These are phyloP conservation scores for Tetrahymena thermophila DNA, from an alignment of 73 alveolate species.

Conservation along the genomic window DNA sequence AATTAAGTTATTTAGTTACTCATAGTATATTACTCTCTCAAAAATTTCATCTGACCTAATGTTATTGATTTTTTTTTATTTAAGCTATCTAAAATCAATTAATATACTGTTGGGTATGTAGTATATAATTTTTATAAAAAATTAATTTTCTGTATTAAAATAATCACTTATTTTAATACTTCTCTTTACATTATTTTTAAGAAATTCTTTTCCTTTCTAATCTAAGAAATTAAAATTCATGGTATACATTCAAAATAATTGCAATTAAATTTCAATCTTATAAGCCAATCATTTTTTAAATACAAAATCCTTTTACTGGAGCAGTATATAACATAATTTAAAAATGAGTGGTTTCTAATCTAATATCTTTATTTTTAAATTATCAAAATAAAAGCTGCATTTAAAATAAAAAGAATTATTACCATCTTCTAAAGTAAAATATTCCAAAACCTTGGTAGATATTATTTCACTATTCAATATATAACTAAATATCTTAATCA, in stretches of 20 bases:
- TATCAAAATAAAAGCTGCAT: not conserved
- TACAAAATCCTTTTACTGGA: not conserved
- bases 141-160: too few species aligned
- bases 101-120: not conserved
- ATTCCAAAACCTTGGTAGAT: too few species aligned
- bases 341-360: not conserved
- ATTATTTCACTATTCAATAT: too few species aligned
- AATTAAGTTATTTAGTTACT: too few species aligned
- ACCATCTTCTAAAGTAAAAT: too few species aligned
- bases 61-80: too few species aligned
- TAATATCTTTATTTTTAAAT: not conserved
- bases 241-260: not conserved
- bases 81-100: not conserved
- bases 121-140: too few species aligned
- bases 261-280: not conserved
- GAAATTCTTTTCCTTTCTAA: not conserved
- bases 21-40: not conserved
- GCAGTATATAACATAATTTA: not conserved
- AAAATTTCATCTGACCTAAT: too few species aligned
- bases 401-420: too few species aligned
- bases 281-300: not conserved
- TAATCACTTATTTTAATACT: too few species aligned
- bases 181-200: too few species aligned
- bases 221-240: not conserved
- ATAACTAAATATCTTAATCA: too few species aligned